Conservation (phyloP, 306 rosid genomes). For the Erythrophleum fordii region DNA sequence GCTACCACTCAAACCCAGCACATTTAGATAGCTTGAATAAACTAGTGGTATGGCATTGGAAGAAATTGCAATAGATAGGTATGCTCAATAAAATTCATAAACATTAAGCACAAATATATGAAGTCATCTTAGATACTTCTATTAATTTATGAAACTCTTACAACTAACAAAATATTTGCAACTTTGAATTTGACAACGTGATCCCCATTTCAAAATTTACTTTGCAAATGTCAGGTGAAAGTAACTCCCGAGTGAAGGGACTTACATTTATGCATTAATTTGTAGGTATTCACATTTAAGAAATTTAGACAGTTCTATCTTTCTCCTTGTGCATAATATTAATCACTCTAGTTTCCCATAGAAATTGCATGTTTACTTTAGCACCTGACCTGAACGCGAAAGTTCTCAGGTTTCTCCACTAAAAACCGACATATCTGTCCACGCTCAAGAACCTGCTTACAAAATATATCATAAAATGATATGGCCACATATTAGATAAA, state of each 20-base stretch:
- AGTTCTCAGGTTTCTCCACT: constrained; percentile 72
- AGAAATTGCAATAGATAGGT: not conserved
- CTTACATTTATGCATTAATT: not conserved
- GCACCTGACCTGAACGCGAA: constrained; percentile 61
- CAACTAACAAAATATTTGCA: no score
- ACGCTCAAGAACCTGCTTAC: constrained; percentile 67
- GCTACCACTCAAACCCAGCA: not conserved
- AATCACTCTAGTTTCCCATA: no score
- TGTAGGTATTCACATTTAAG: not conserved
- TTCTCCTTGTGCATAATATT: not conserved
- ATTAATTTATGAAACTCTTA: no score
- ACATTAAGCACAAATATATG: no score
- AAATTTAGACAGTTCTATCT: not conserved
- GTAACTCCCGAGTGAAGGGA: not conserved
- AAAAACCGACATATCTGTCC: constrained; percentile 68
- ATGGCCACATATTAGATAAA: not conserved
- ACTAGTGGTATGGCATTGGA: not conserved
- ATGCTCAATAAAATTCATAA: no score
- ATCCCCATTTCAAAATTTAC: not conserved
- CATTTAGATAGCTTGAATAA: not conserved
- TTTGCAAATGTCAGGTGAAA: not conserved
- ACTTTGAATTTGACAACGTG: not conserved
- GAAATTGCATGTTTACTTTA: no score
- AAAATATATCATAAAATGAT: constrained; percentile 12
- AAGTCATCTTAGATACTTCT: no score